Conservation (phyloP, 2,329 filamentous ascomycete species). For the Tolypocladium guangdongense region DNA sequence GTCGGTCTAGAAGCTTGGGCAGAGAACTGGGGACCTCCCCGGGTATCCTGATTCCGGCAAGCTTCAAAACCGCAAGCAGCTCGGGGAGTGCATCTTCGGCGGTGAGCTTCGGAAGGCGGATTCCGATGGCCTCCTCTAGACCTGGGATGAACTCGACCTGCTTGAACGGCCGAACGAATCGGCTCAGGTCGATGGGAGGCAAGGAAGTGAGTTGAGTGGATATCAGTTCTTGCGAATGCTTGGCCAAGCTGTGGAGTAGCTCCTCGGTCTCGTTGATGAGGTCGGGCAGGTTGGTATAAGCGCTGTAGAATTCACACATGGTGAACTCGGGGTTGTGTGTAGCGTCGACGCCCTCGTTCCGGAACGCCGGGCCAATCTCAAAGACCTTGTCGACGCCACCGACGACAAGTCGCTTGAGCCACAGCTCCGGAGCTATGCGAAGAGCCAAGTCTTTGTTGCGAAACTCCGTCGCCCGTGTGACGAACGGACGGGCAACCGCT, state of each 20-base stretch:
- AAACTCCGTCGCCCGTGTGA: slow-evolving; percentile 69
- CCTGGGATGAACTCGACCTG: slow-evolving; percentile 73
- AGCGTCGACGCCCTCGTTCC: slow-evolving; percentile 83
- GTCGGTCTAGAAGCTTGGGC: slow-evolving; percentile 65
- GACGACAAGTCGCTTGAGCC: slow-evolving; percentile 84
- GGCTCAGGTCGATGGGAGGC: slow-evolving; percentile 33
- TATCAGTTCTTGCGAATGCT: slow-evolving; percentile 36
- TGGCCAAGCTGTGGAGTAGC: slow-evolving; percentile 51
- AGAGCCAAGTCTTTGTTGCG: slow-evolving; percentile 61
- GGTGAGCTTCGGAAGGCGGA: slow-evolving; percentile 53
- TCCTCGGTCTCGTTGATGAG: slow-evolving; percentile 67
- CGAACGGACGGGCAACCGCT: slow-evolving; percentile 76
- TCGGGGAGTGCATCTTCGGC: slow-evolving; percentile 43
- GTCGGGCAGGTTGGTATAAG: slow-evolving; percentile 66
- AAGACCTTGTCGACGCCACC: slow-evolving; percentile 84
- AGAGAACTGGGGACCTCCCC: slow-evolving; percentile 50
- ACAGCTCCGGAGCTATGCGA: slow-evolving; percentile 87
- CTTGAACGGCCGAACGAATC: slow-evolving; percentile 45
- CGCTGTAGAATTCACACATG: slow-evolving; percentile 93
- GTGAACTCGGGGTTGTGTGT: slow-evolving; percentile 97
- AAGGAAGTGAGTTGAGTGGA: slow-evolving; percentile 33
- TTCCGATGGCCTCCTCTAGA: slow-evolving; percentile 57
- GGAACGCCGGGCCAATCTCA: slow-evolving; percentile 85
- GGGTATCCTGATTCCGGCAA: slow-evolving; percentile 54
- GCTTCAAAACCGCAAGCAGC: slow-evolving; percentile 39